Conservation (phyloP, 495 filamentous ascomycete species). For the Xylaria castorea region DNA sequence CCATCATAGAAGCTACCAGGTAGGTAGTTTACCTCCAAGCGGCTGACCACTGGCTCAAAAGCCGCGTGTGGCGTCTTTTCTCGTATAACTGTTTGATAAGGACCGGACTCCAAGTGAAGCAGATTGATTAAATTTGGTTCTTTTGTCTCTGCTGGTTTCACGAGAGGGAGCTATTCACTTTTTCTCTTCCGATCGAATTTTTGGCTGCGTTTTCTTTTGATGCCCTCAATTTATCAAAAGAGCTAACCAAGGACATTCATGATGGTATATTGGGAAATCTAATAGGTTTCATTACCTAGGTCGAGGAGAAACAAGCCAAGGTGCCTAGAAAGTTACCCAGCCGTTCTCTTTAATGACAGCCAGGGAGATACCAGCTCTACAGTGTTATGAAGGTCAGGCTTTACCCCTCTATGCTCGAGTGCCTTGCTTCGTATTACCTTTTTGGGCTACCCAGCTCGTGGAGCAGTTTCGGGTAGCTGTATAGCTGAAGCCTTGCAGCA, state of each 20-base stretch:
- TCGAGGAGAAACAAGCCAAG: neutral
- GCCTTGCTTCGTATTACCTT: no score
- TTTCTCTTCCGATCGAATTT: neutral
- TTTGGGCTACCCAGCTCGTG: no score
- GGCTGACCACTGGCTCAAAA: neutral
- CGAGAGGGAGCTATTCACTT: neutral
- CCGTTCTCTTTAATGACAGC: no score
- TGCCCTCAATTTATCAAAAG: neutral
- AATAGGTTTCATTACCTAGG: neutral
- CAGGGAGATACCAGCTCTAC: no score
- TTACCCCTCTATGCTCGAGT: no score
- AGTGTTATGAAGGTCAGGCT: no score
- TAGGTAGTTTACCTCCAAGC: neutral
- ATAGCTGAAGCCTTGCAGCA: no score
- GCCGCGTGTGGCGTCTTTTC: neutral
- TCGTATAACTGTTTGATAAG: neutral
- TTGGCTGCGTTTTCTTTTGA: neutral
- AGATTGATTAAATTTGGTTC: constrained; percentile 1
- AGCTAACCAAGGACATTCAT: neutral
- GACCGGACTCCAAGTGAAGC: neutral
- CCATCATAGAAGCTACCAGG: neutral
- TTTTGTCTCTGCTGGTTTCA: neutral
- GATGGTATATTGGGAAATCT: neutral
- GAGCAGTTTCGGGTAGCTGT: no score
- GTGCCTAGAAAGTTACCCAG: neutral